phyloP scores from a whole-genome alignment of 139 green algal species.

The Nannochloris sp. region DNA sequence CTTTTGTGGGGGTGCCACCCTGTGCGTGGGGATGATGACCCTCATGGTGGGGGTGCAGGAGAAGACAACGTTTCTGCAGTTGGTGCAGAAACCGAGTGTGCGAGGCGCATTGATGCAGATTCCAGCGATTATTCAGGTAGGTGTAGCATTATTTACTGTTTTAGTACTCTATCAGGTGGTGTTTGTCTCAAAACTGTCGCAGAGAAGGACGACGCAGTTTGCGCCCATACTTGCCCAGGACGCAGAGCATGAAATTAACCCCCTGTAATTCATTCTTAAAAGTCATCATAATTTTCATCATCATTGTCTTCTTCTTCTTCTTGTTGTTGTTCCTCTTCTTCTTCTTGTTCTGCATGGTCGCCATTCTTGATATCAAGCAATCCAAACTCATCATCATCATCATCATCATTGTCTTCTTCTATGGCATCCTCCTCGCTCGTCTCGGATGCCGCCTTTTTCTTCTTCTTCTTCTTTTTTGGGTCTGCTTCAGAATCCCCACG shows the following conservation, averaged over 20 bases:
- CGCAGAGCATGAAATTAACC: no score
- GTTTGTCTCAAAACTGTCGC: background rate
- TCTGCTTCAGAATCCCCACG: no score
- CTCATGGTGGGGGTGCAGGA: slow-evolving; percentile 48
- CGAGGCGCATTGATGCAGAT: slow-evolving; percentile 14
- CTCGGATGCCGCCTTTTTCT: background rate
- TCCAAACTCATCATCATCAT: background rate
- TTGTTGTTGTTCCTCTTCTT: no score
- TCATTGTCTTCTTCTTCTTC: background rate
- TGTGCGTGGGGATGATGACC: slow-evolving; percentile 24
- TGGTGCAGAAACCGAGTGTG: slow-evolving; percentile 27
- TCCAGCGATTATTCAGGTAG: slow-evolving; percentile 27
- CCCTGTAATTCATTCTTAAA: background rate
- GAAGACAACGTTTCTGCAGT: slow-evolving; percentile 49
- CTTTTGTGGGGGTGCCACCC: slow-evolving; percentile 27
- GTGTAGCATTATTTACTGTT: slow-evolving; percentile 22
- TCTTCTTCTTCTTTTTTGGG: no score
- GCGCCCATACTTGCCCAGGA: no score
- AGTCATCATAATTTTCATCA: slow-evolving; percentile 1
- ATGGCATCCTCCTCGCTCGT: background rate
- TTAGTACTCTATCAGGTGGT: slow-evolving; percentile 32
- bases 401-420: background rate
- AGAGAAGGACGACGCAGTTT: no score
- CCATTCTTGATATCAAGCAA: no score
- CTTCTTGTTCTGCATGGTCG: no score